A percentile compares a stretch with the other conserved stretches of the same genome.
Conservation (phyloP, 2,329 filamentous ascomycete species). For the Pestalotiopsis sp. region DNA sequence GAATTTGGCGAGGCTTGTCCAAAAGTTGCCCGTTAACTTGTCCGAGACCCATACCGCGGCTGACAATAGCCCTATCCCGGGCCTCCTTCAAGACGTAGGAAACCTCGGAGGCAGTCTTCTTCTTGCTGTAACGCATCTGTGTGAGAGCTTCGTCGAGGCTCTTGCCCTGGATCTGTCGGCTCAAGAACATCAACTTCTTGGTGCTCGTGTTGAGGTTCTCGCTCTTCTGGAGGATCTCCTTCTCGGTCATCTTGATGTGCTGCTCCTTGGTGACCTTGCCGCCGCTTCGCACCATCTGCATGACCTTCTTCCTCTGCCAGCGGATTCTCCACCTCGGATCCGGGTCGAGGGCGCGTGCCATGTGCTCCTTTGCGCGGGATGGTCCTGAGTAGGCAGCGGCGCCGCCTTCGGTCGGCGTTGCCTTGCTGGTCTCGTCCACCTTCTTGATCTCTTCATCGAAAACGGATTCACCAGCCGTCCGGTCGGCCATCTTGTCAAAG, state of each 20-base stretch:
- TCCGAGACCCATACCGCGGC: constrained; percentile 81
- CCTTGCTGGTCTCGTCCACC: constrained; percentile 20
- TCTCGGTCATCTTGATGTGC: constrained; percentile 67
- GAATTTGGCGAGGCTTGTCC: constrained; percentile 58
- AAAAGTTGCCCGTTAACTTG: constrained; percentile 41
- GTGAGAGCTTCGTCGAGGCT: constrained; percentile 89
- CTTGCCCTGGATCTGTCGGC: constrained; percentile 90
- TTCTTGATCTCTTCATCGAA: constrained; percentile 61
- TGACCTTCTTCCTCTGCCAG: constrained; percentile 85
- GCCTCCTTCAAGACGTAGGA: constrained; percentile 79
- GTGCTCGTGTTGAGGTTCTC: constrained; percentile 79
- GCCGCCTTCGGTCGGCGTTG: neutral
- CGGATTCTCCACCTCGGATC: constrained; percentile 70
- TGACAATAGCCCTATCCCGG: constrained; percentile 77
- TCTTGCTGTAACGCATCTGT: constrained; percentile 95
- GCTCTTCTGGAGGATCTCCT: constrained; percentile 60
- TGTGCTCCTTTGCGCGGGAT: constrained; percentile 50
- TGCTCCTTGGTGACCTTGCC: constrained; percentile 69
- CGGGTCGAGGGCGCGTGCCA: constrained; percentile 72
- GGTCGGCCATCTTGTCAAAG: constrained; percentile 45
- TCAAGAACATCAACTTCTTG: constrained; percentile 88
- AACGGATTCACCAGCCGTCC: constrained; percentile 57
- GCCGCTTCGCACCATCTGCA: constrained; percentile 70
- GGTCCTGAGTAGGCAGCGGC: constrained; percentile 28
- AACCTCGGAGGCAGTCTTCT: constrained; percentile 85